Percentiles rank a stretch among this genome's conserved stretches.
Conservation (phyloP, 2,329 filamentous ascomycete species). For the Achaetomium macrosporum region DNA sequence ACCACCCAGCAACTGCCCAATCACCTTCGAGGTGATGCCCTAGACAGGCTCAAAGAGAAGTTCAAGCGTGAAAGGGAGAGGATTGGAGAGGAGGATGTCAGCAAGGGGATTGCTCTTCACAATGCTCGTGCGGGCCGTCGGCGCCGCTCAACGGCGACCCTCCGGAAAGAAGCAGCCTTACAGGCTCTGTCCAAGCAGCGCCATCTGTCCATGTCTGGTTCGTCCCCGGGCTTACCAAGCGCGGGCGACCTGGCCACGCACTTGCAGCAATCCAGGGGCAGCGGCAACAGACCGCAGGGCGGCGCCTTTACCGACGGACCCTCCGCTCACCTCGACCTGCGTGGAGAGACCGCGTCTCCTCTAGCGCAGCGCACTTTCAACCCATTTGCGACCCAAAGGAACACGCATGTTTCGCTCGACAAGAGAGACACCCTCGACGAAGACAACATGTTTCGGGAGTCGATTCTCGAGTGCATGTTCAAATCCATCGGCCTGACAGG, state of each 20-base stretch:
- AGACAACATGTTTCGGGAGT: conserved; percentile 80
- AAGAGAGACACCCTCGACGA: conserved; percentile 81
- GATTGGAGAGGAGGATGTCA: conserved; percentile 70
- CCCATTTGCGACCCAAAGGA: conserved; percentile 50
- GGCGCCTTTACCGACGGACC: conserved; percentile 23
- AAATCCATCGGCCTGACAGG: conserved; percentile 82
- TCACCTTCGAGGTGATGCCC: conserved; percentile 73
- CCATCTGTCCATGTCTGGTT: conserved; percentile 38
- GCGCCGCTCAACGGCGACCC: conserved; percentile 64
- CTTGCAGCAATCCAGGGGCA: conserved; percentile 61
- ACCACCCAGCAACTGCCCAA: conserved; percentile 90
- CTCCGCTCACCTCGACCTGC: conserved; percentile 28
- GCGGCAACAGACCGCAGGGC: conserved; percentile 40
- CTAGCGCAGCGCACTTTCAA: conserved; percentile 48
- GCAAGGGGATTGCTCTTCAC: conserved; percentile 92
- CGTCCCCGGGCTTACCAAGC: conserved; percentile 48
- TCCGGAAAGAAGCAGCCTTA: conserved; percentile 74
- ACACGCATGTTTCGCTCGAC: conserved; percentile 49
- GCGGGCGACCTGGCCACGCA: conserved; percentile 78
- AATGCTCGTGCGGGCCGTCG: conserved; percentile 64
- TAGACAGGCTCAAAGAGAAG: conserved; percentile 86
- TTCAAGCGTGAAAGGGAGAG: conserved; percentile 81
- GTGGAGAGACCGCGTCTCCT: conserved; percentile 38
- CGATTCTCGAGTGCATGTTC: conserved; percentile 91
- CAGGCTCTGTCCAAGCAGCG: conserved; percentile 55